Percentiles rank a stretch among this genome's conserved stretches.
Conservation (phyloP, 371 early-diverging fungal species). For the Circinella minor region DNA sequence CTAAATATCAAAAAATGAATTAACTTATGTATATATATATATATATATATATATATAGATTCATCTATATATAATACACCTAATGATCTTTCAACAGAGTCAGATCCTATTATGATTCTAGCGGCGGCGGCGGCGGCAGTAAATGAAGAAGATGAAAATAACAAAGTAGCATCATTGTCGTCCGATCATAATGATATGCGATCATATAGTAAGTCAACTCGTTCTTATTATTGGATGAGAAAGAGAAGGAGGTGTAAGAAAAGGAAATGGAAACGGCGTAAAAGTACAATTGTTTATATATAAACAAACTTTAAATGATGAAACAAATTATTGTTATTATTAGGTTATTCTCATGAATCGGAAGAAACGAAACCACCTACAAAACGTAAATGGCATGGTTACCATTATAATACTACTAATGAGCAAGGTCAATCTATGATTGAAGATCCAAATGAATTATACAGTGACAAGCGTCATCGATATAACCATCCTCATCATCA, state of each 20-base stretch:
- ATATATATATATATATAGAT: background rate
- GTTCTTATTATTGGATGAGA: background rate
- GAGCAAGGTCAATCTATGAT: background rate
- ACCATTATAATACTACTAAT: background rate
- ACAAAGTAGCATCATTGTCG: background rate
- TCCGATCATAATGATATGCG: constrained; percentile 3
- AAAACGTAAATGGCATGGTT: constrained; percentile 19
- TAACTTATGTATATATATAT: background rate
- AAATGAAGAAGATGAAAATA: constrained; percentile 24
- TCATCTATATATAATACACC: background rate
- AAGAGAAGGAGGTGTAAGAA: no score
- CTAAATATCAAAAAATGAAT: no score
- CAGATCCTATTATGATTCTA: constrained; percentile 50
- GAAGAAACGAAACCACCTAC: background rate
- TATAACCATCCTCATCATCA: background rate
- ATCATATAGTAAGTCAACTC: constrained; percentile 1
- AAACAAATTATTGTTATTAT: no score
- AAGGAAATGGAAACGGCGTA: background rate
- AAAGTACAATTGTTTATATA: background rate
- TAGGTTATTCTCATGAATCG: background rate
- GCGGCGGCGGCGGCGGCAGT: constrained; percentile 54
- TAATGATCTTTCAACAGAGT: constrained; percentile 9
- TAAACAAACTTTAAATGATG: background rate
- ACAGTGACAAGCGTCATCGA: constrained; percentile 15
- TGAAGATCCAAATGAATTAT: background rate